Percentiles rank a stretch among this genome's conserved stretches.
Conservation (phyloP, 495 filamentous ascomycete genomes). For the Neurospora sp. region DNA sequence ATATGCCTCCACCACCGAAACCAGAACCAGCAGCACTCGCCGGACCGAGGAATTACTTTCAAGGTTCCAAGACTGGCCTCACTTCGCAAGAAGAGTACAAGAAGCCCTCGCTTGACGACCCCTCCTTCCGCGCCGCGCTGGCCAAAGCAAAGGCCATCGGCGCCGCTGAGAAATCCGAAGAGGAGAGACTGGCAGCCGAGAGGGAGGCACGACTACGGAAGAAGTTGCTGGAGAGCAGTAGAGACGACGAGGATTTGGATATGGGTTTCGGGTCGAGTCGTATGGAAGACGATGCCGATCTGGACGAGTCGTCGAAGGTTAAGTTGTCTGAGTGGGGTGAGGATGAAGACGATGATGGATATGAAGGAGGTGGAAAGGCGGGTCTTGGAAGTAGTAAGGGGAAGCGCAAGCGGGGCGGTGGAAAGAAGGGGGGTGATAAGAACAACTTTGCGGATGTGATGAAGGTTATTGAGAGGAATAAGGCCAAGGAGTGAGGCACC, state of each 20-base stretch:
- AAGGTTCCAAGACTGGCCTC: conserved; percentile 35
- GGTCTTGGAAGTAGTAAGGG: conserved; percentile 38
- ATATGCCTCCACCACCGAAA: conserved; percentile 36
- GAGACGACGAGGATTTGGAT: conserved; percentile 89
- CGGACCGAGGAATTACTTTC: conserved; percentile 49
- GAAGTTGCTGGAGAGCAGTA: conserved; percentile 64
- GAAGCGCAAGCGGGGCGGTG: conserved; percentile 70
- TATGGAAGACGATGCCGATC: conserved; percentile 69
- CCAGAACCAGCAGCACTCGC: conserved; percentile 10
- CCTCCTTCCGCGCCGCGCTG: conserved; percentile 71
- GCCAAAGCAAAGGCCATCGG: conserved; percentile 72
- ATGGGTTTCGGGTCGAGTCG: conserved; percentile 84
- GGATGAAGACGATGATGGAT: conserved; percentile 45
- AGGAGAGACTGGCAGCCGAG: conserved; percentile 36
- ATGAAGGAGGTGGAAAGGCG: conserved; percentile 37
- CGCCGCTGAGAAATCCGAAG: conserved; percentile 33
- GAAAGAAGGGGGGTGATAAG: conserved; percentile 80
- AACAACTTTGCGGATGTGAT: conserved; percentile 75
- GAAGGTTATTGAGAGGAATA: conserved; percentile 62
- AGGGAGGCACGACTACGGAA: conserved; percentile 55
- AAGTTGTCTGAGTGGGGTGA: conserved; percentile 58
- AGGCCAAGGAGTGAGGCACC: conserved; percentile 1
- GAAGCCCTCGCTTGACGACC: conserved; percentile 55
- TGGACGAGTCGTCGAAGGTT: conserved; percentile 40
- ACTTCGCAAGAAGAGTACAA: conserved; percentile 35